Evolutionary conservation across 2,329 filamentous ascomycete genomes (phyloP).

Genomic region (Fusarium nodosum): DNA sequence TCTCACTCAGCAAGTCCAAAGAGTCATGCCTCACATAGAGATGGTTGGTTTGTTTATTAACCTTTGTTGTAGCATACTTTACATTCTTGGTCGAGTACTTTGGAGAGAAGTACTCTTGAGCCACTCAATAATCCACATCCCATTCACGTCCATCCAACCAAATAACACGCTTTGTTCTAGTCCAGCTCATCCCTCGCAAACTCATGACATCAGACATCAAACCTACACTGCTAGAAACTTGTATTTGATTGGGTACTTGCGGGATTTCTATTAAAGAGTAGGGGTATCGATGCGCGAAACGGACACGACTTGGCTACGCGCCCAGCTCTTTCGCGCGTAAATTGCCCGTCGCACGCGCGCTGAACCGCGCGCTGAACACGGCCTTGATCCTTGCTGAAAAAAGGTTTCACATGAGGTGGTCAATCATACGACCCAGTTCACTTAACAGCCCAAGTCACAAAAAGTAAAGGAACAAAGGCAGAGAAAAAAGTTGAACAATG

Average conservation of each 20-base stretch:
- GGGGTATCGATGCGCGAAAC: conserved; percentile 39
- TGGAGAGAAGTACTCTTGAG: conserved; percentile 21
- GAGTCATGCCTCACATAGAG: not conserved
- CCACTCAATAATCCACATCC: conserved; percentile 23
- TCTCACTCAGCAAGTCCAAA: not conserved
- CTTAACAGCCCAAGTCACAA: not conserved
- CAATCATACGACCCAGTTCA: conserved; percentile 3
- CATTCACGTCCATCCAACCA: conserved; percentile 35
- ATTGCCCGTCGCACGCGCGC: conserved; percentile 46
- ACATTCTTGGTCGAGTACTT: conserved; percentile 22
- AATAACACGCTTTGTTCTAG: conserved; percentile 39
- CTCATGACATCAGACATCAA: conserved; percentile 40
- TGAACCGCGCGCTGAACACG: conserved; percentile 37
- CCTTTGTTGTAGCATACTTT: conserved; percentile 10
- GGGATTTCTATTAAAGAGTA: conserved; percentile 20
- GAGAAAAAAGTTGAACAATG: conserved; percentile 2
- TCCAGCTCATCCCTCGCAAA: conserved; percentile 18
- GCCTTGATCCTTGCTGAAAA: conserved; percentile 9
- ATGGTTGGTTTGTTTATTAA: not conserved
- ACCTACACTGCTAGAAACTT: not conserved
- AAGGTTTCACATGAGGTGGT: not conserved
- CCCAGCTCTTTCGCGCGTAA: conserved; percentile 46
- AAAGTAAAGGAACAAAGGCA: not conserved
- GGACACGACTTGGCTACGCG: conserved; percentile 40
- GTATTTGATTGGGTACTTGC: conserved; percentile 41